These are phyloP conservation scores for Podospora pseudoanserina DNA, from an alignment of 495 filamentous ascomycete species.

Conservation along the genomic window DNA sequence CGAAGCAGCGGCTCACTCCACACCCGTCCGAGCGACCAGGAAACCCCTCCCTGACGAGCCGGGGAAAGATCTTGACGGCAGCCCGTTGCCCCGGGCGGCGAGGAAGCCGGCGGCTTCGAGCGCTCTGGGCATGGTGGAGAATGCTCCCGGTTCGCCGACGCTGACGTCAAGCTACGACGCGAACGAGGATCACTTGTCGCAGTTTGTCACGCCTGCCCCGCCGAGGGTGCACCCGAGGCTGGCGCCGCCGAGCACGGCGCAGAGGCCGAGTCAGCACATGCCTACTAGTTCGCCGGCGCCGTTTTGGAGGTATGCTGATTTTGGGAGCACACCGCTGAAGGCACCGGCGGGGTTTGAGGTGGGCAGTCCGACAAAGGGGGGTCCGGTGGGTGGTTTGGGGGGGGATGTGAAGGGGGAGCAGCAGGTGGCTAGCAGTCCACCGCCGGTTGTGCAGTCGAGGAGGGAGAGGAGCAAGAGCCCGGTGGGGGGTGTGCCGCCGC, in stretches of 20 bases:
- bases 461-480: background rate
- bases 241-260: slow-evolving; percentile 82
- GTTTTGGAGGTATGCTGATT: slow-evolving; percentile 86
- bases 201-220: slow-evolving; percentile 80
- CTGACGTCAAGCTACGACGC: slow-evolving; percentile 60
- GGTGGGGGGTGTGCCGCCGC: slow-evolving; percentile 18
- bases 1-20: slow-evolving; percentile 41
- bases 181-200: slow-evolving; percentile 42
- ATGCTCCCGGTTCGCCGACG: slow-evolving; percentile 61
- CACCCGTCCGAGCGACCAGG: slow-evolving; percentile 59
- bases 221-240: slow-evolving; percentile 76
- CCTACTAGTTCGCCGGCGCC: slow-evolving; percentile 93
- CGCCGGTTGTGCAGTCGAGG: background rate
- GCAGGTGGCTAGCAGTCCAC: background rate
- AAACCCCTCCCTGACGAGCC: slow-evolving; percentile 46
- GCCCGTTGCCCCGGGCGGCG: slow-evolving; percentile 49
- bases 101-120: slow-evolving; percentile 43
- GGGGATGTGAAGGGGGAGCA: background rate
- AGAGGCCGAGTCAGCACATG: slow-evolving; percentile 91
- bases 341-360: slow-evolving; percentile 45
- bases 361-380: slow-evolving; percentile 50
- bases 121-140: slow-evolving; percentile 57
- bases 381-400: slow-evolving; percentile 4
- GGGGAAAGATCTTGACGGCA: slow-evolving; percentile 46
- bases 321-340: slow-evolving; percentile 73